These are phyloP conservation scores for Trichophyton mentagrophytes DNA, from an alignment of 2,329 filamentous ascomycete species.

Conservation along the genomic window DNA sequence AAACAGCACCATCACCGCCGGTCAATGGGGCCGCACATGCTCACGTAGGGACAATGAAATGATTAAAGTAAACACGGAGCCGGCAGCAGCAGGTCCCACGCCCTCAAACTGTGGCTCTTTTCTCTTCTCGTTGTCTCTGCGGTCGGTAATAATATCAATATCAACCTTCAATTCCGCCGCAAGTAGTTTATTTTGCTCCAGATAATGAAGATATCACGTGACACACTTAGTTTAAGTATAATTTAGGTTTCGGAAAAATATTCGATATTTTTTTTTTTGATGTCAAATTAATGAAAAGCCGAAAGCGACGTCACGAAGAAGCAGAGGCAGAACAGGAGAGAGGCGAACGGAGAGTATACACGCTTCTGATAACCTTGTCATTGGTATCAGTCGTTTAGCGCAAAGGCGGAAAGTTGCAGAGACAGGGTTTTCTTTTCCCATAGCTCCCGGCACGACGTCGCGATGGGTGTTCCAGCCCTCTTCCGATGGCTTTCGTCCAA, in stretches of 20 bases:
- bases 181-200: neutral
- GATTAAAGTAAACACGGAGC: neutral
- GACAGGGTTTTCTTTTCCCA: neutral
- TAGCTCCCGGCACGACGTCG: constrained; percentile 8
- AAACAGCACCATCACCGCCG: constrained; percentile 31
- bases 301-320: neutral
- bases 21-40: constrained; percentile 7
- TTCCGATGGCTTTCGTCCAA: constrained; percentile 96
- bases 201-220: neutral
- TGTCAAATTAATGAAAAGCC: neutral
- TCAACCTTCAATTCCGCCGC: neutral
- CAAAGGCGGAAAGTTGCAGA: neutral
- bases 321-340: neutral
- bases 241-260: constrained; percentile 1
- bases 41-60: neutral
- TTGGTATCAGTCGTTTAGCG: neutral
- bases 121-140: neutral
- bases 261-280: neutral
- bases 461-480: constrained; percentile 86
- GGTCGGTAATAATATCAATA: too few relatives aligned
- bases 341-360: neutral
- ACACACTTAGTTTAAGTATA: too few relatives aligned
- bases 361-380: neutral
- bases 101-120: neutral
- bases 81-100: neutral